Conservation (phyloP, 495 filamentous ascomycete genomes). For the Glonium stellatum region DNA sequence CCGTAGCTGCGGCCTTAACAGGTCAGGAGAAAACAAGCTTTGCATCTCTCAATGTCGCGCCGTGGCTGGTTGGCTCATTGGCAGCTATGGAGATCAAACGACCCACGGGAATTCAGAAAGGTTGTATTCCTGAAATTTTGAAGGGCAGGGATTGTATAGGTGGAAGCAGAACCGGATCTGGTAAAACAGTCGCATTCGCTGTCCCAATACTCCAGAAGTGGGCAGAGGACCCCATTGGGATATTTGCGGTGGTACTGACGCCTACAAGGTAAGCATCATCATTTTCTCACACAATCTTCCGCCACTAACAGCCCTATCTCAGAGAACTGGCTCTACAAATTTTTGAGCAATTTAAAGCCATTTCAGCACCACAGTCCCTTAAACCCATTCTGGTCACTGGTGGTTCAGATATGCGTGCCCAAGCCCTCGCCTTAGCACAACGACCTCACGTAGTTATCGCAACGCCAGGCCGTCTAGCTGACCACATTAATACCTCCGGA, state of each 20-base stretch:
- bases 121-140: conserved; percentile 83
- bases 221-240: conserved; percentile 84
- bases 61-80: conserved; percentile 85
- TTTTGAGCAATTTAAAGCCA: conserved; percentile 87
- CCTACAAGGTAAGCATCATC: conserved; percentile 59
- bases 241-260: conserved; percentile 83
- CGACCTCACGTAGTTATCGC: conserved; percentile 90
- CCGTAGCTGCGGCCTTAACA: background rate
- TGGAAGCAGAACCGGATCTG: conserved; percentile 90
- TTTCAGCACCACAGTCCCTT: conserved; percentile 75
- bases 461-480: conserved; percentile 87
- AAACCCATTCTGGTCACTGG: conserved; percentile 84
- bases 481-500: conserved; percentile 86
- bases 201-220: conserved; percentile 89
- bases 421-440: conserved; percentile 73
- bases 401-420: conserved; percentile 83
- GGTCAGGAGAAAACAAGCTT: conserved; percentile 56
- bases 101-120: conserved; percentile 87
- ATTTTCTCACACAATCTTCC: background rate
- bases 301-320: background rate
- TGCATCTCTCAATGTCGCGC: conserved; percentile 62
- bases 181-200: conserved; percentile 96
- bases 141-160: conserved; percentile 87
- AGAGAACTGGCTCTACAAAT: conserved; percentile 94
- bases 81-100: conserved; percentile 78